phyloP scores from a whole-genome alignment of 495 filamentous ascomycete genomes.

The Penicillium herquei region DNA sequence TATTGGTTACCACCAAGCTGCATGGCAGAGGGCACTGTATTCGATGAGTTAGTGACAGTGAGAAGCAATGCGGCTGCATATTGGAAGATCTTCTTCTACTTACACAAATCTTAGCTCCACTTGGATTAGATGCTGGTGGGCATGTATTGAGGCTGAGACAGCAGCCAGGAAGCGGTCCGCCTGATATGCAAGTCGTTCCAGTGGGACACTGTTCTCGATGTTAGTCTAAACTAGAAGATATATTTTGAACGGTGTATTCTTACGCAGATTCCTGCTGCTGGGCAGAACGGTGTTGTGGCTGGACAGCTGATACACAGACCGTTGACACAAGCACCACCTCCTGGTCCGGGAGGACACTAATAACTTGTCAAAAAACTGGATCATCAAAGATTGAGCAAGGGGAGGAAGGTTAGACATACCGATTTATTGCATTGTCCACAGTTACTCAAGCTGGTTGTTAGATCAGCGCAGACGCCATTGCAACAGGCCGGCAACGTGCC shows the following conservation, averaged over 20 bases:
- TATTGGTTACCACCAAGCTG: constrained; percentile 1
- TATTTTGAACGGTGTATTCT: neutral
- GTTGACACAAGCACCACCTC: constrained; percentile 16
- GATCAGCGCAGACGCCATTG: constrained; percentile 11
- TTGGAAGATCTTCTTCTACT: constrained; percentile 2
- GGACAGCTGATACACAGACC: constrained; percentile 15
- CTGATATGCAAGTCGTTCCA: constrained; percentile 14
- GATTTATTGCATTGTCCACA: constrained; percentile 19
- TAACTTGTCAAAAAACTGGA: neutral
- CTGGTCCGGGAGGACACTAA: constrained; percentile 15
- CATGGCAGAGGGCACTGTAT: constrained; percentile 16
- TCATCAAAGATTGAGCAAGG: neutral
- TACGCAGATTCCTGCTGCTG: constrained; percentile 18
- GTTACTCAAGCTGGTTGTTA: constrained; percentile 5
- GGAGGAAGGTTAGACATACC: neutral
- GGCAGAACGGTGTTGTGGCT: constrained; percentile 11
- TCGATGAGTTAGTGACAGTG: neutral
- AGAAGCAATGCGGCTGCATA: neutral
- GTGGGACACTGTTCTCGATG: constrained; percentile 9
- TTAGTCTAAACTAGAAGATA: no score
- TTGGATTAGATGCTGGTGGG: constrained; percentile 13
- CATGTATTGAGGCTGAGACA: constrained; percentile 16
- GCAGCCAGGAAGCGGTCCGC: constrained; percentile 19
- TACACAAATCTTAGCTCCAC: constrained; percentile 21
- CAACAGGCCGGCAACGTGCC: constrained; percentile 16